Percentiles rank a stretch among this genome's conserved stretches.
phyloP scores from a whole-genome alignment of 106 monocot genomes.

The Phalaenopsis equestris region DNA sequence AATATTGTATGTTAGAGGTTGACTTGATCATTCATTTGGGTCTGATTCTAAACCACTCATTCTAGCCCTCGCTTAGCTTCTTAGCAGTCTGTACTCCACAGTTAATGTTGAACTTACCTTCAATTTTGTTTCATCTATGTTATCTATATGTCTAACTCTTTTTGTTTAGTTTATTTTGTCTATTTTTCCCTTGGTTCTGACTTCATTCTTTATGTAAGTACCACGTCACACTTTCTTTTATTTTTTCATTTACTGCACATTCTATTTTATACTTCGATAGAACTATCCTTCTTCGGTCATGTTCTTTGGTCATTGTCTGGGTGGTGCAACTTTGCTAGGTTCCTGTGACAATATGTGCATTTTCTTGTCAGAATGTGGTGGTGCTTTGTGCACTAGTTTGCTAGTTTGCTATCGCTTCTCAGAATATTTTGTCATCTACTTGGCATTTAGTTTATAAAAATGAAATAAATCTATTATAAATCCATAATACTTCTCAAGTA shows the following conservation, averaged over 20 bases:
- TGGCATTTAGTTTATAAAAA: background rate
- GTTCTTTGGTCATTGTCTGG: background rate
- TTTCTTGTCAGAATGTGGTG: background rate
- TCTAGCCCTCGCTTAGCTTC: background rate
- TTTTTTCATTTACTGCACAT: background rate
- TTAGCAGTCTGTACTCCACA: background rate
- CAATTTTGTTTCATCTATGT: background rate
- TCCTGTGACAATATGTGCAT: background rate
- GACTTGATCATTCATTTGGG: background rate
- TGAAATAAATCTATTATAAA: background rate
- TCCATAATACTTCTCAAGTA: background rate
- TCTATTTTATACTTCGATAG: background rate
- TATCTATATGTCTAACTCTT: background rate
- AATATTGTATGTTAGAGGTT: background rate
- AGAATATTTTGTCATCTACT: background rate
- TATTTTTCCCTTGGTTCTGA: background rate
- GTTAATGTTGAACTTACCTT: background rate
- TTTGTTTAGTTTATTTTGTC: background rate
- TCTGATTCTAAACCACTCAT: background rate
- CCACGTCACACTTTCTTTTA: background rate
- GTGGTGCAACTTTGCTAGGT: background rate
- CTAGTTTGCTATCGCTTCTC: background rate
- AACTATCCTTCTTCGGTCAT: background rate
- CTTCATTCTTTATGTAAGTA: background rate
- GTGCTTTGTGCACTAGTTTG: background rate